Conservation (phyloP, 2,329 filamentous ascomycete species). For the Didymella pinodella region DNA sequence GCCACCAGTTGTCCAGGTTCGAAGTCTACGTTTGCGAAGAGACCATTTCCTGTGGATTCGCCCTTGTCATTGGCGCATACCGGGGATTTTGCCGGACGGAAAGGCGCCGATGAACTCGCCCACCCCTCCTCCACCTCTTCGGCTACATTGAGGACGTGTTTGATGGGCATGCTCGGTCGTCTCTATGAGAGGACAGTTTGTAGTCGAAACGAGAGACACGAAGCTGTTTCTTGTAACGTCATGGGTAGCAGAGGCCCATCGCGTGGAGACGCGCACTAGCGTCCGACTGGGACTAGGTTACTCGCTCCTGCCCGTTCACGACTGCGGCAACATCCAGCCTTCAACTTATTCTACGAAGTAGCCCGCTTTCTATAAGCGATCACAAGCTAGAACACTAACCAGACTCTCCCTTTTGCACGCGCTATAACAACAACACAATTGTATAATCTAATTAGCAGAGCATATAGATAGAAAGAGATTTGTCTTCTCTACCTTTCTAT, state of each 20-base stretch:
- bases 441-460: too few relatives aligned
- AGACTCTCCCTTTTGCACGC: too few relatives aligned
- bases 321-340: too few relatives aligned
- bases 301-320: not conserved
- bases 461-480: too few relatives aligned
- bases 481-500: too few relatives aligned
- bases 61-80: conserved; percentile 33
- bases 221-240: conserved; percentile 17
- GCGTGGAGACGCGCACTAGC: conserved; percentile 13
- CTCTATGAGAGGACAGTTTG: conserved; percentile 7
- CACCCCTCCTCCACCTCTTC: conserved; percentile 18
- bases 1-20: conserved; percentile 59
- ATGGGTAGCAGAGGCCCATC: conserved; percentile 14
- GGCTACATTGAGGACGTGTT: conserved; percentile 20
- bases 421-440: too few relatives aligned
- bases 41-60: conserved; percentile 57
- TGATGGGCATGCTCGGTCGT: conserved; percentile 10
- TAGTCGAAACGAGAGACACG: not conserved
- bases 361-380: too few relatives aligned
- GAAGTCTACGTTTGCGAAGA: conserved; percentile 63
- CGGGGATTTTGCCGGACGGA: conserved; percentile 34
- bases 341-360: too few relatives aligned
- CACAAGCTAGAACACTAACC: too few relatives aligned
- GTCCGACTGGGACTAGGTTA: not conserved
- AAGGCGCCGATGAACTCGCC: conserved; percentile 24